Base-by-base conservation (phyloP, 306 rosid species). In the Quercus variabilis region DNA sequence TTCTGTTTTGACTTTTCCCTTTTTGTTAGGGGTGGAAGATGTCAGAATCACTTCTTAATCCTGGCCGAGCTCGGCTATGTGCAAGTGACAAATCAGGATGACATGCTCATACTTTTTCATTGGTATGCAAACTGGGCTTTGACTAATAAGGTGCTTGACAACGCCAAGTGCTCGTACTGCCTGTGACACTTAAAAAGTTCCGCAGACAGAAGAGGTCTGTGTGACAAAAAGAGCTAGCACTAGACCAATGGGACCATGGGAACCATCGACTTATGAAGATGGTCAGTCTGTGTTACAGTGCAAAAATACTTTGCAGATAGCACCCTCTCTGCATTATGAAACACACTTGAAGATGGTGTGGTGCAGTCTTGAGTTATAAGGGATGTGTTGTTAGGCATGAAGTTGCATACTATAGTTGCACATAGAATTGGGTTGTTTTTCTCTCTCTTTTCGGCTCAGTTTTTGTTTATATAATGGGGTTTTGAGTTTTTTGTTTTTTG, bases 41-140 rank as follows among this genome's bases (percentile, higher is more conserved):
- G 99, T 87, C 98, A 70, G 98, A 93, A 77, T 91, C 98, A 35
- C 97, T 81, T 71, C 91, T 95, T 75, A 95, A 95, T 86, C 99
- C 99, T 18, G 99, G 99, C 67, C 92, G 92, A 75, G 96, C 99
- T 79, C 93, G 99, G 85, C 68, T 95, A 73, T 82, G 63, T 82
- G 76, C 69, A 78, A 80, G 73, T 74, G 73, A 87, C 83, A 74
- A 76, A 74, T 57, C 67, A 79, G 76, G 58, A 71, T 82, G 83
- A 82, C 81, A 73, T 80, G 58, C 75, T 41, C 57, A 31, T 20
- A 31, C 79, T 70, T 56, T 76, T 58, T 58, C 71, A 68, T 82
- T 55, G 76, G 74, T 60, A 69, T 55, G 86, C 69, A 79, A 49
- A 55, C 71, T 83, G 60, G 81, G 74, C 63, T 78, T 80, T 71